phyloP scores from a whole-genome alignment of 2,329 filamentous ascomycete species.

The Aureobasidium lini region DNA sequence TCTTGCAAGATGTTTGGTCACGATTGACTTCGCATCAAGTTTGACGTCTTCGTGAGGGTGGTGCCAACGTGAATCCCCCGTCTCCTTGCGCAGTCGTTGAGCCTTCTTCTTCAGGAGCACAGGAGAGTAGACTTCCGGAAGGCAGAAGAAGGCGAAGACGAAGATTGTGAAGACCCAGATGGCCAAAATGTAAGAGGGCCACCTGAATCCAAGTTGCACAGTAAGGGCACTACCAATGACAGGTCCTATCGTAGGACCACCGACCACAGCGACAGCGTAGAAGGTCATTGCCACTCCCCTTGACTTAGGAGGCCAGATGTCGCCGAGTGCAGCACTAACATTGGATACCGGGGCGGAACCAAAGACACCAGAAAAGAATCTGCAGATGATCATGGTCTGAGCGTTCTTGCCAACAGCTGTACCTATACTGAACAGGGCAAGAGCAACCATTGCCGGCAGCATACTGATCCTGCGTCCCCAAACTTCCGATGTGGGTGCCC shows the following conservation, averaged over 20 bases:
- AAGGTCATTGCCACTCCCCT: constrained; percentile 34
- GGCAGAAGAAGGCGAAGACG: constrained; percentile 24
- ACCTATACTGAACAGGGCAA: constrained; percentile 41
- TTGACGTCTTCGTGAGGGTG: constrained; percentile 40
- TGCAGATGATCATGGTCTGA: constrained; percentile 31
- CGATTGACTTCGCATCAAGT: constrained; percentile 33
- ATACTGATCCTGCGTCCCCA: constrained; percentile 40
- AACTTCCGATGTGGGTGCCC: constrained; percentile 38
- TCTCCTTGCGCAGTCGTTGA: constrained; percentile 30
- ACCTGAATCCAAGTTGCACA: constrained; percentile 37
- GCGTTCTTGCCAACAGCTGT: constrained; percentile 34
- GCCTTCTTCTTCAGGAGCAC: constrained; percentile 35
- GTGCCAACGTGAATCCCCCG: constrained; percentile 33
- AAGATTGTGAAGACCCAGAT: constrained; percentile 31
- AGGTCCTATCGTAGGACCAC: constrained; percentile 36
- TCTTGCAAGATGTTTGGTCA: constrained; percentile 37
- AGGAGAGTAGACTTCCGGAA: constrained; percentile 34
- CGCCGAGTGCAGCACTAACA: constrained; percentile 37
- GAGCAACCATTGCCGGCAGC: constrained; percentile 35
- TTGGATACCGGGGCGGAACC: constrained; percentile 38
- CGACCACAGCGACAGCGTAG: constrained; percentile 34
- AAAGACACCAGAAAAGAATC: constrained; percentile 41
- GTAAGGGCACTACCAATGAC: constrained; percentile 35
- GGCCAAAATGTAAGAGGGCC: constrained; percentile 39
- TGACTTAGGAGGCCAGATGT: constrained; percentile 33